These are phyloP conservation scores for Psilocybe cubensis DNA, from an alignment of 768 basidiomycete species.

Conservation along the genomic window DNA sequence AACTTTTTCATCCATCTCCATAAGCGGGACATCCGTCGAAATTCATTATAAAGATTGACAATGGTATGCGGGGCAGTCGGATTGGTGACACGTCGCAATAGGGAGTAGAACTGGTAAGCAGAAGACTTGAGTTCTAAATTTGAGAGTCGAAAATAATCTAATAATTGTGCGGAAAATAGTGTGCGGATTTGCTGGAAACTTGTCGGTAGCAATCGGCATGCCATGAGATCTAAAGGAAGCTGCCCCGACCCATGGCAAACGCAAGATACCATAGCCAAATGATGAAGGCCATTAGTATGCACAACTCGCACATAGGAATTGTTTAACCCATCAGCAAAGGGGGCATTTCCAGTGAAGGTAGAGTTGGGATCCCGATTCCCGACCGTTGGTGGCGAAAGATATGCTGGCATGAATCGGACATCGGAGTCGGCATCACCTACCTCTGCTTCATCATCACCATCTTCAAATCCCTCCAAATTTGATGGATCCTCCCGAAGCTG, in stretches of 20 bases:
- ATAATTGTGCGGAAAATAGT: constrained; percentile 10
- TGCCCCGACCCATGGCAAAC: not conserved
- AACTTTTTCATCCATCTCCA: no score
- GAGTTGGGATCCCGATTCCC: no score
- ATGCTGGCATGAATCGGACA: no score
- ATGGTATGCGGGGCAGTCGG: not conserved
- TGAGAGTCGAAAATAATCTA: constrained; percentile 9
- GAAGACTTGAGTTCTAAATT: constrained; percentile 22
- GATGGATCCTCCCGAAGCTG: no score
- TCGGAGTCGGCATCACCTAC: no score
- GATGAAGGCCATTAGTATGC: no score
- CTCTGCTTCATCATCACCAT: no score
- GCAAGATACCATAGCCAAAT: constrained; percentile 17
- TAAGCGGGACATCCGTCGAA: constrained; percentile 9
- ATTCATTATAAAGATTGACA: constrained; percentile 10
- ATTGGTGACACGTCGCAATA: constrained; percentile 9
- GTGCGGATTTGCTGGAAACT: constrained; percentile 12
- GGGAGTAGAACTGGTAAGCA: constrained; percentile 16
- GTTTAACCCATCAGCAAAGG: not conserved
- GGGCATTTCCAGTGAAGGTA: no score
- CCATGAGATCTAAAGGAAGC: not conserved
- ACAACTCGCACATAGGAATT: not conserved
- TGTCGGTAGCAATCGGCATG: constrained; percentile 7
- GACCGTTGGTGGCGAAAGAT: no score
- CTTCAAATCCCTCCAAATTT: no score